Conservation (phyloP, 148 eudicot species). For the Rhododendron williamsianum region DNA sequence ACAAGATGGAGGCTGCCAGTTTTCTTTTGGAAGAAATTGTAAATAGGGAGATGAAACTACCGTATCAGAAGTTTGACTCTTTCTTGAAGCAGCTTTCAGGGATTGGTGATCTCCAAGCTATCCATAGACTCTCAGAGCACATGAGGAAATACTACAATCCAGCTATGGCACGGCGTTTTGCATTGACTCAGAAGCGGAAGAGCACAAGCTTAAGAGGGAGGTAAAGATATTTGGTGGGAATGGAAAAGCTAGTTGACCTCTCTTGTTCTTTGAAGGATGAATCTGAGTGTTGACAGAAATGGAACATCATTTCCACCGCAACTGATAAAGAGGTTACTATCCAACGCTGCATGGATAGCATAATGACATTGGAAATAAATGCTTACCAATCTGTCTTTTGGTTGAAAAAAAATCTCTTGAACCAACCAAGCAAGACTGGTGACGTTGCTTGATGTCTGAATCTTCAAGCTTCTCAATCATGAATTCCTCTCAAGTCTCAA, state of each 20-base stretch:
- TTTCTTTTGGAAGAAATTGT: constrained; percentile 65
- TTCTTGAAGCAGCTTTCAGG: constrained; percentile 66
- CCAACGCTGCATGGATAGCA: background rate
- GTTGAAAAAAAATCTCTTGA: constrained; percentile 4
- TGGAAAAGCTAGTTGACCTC: background rate
- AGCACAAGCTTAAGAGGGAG: constrained; percentile 66
- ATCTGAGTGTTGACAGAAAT: background rate
- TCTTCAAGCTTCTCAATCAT: background rate
- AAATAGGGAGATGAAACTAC: constrained; percentile 60
- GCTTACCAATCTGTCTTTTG: background rate
- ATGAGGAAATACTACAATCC: constrained; percentile 82
- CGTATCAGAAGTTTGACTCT: constrained; percentile 62
- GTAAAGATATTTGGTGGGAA: constrained; percentile 12
- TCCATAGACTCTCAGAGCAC: constrained; percentile 78
- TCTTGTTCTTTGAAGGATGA: background rate
- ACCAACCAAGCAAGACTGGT: background rate
- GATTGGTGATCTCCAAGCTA: constrained; percentile 68
- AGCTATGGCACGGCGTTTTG: constrained; percentile 78
- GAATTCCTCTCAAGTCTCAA: background rate
- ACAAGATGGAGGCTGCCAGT: constrained; percentile 48
- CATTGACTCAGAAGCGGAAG: constrained; percentile 61
- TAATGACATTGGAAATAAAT: background rate
- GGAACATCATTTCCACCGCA: background rate
- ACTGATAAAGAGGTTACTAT: background rate
- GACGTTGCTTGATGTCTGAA: background rate